Base-by-base conservation (phyloP, 106 monocot genomes). In the Xerophyta viscosa region DNA sequence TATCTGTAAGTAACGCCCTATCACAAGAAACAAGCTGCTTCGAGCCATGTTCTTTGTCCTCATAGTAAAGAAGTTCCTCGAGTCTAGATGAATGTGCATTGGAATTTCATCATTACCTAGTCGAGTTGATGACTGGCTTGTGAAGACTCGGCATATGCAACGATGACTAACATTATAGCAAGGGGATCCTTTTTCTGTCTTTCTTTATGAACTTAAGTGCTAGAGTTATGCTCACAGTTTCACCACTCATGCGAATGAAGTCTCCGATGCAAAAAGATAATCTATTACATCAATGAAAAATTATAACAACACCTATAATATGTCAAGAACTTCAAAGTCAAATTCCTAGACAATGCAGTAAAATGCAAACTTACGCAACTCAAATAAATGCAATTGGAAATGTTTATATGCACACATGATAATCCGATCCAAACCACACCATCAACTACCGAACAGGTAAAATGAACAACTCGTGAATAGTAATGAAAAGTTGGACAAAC, bases 101-200 rank as follows among this genome's bases (percentile, higher is more conserved):
- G 77, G 2, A 65, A 79, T 73, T 59, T 89, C 96, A 71, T 85
- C 96, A 74, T 70, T 79, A 24, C 96, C 96, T 24, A 96, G 65
- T 11, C 96, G 75, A 48, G 85, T 77, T 65, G 89, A 66, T 82
- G 75, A 30, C 85, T 86, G 31, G 79, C 8, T 9, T 48, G 52
- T 31, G 75, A 78, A 61, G 85, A 71, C 61, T 88, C 85, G 27
- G 85, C 75, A 26, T 73, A 76, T 36, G 88, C 82, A 44, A 96
- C 67, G 54, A 96, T 60, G 85, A 96, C 85, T 33, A 89, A 89
- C 96, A 96, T 96, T n/a, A 96, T 60, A 56, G 89, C 81, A 61
- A 73, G 81, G 10, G 85, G 85, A 65, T 96, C 96, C 52, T 86
- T 89, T 60, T 96, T 96, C 49, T 76, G 78, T 71, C 96, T 81